phyloP scores from a whole-genome alignment of 2,329 filamentous ascomycete species.

The Trichoderma simmonsii region DNA sequence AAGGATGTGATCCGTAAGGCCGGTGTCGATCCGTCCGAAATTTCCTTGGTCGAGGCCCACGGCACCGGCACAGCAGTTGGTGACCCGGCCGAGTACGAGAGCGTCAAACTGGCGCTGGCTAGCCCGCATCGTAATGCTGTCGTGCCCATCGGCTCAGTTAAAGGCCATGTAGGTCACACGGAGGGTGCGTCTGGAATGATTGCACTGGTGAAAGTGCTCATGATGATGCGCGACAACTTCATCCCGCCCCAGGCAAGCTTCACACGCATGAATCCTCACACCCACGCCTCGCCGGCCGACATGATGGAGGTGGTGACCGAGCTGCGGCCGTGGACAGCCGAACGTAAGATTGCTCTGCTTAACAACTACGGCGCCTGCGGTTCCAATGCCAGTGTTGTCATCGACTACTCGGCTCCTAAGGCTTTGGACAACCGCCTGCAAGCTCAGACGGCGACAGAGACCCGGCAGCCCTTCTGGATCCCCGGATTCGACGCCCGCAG shows the following conservation, averaged over 20 bases:
- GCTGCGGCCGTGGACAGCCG: not conserved
- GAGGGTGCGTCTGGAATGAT: not conserved
- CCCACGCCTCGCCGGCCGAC: not conserved
- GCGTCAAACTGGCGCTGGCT: not conserved
- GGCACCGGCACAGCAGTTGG: not conserved
- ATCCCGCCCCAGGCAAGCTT: not conserved
- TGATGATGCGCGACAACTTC: not conserved
- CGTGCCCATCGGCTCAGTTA: not conserved
- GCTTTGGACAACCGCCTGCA: not conserved
- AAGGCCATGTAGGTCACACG: not conserved
- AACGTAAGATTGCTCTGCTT: not conserved
- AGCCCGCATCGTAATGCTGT: not conserved
- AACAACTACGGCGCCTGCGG: not conserved
- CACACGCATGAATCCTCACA: not conserved
- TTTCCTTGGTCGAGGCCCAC: not conserved
- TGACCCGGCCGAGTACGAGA: not conserved
- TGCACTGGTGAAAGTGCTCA: not conserved
- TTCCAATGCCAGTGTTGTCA: not conserved
- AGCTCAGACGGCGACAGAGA: not conserved
- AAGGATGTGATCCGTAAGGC: not conserved
- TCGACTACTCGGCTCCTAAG: not conserved
- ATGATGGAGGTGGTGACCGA: not conserved
- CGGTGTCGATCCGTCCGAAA: not conserved
- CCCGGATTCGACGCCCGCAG: not conserved
- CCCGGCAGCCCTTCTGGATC: not conserved